A percentile compares a stretch with the other conserved stretches of the same genome.
phyloP scores from a whole-genome alignment of 345 rosid genomes.

The Heritiera fomes region DNA sequence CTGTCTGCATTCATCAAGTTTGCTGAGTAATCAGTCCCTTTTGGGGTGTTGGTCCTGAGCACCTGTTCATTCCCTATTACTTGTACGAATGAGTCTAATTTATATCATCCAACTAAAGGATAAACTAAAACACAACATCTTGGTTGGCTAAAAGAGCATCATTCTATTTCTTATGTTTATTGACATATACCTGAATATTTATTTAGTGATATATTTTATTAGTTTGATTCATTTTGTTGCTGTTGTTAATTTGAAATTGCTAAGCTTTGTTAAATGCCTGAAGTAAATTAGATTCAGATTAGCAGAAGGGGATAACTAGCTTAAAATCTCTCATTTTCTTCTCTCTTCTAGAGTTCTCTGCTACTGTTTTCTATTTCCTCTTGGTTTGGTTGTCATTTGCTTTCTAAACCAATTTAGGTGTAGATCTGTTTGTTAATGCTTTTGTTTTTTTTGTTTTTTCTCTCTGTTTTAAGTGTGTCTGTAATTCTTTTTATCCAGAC shows the following conservation, averaged over 20 bases:
- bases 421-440: not conserved
- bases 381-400: not conserved
- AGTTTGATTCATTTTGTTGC: not conserved
- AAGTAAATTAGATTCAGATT: not conserved
- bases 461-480: not conserved
- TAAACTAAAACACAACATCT: not conserved
- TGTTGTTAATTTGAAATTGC: not conserved
- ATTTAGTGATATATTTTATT: not conserved
- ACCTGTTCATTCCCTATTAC: not conserved
- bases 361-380: not conserved
- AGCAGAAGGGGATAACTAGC: not conserved
- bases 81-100: not conserved
- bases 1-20: not conserved
- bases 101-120: not conserved
- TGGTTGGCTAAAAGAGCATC: conserved; percentile 2
- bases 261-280: not conserved
- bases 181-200: not conserved
- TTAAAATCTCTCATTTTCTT: not conserved
- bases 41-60: not conserved
- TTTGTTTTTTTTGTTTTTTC: not conserved
- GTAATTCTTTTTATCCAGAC: not conserved
- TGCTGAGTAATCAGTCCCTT: not conserved
- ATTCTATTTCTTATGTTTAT: conserved; percentile 22
- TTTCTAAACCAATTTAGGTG: not conserved
- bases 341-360: not conserved